phyloP scores from a whole-genome alignment of 2,329 filamentous ascomycete genomes.

The Monilinia aucupariae region DNA sequence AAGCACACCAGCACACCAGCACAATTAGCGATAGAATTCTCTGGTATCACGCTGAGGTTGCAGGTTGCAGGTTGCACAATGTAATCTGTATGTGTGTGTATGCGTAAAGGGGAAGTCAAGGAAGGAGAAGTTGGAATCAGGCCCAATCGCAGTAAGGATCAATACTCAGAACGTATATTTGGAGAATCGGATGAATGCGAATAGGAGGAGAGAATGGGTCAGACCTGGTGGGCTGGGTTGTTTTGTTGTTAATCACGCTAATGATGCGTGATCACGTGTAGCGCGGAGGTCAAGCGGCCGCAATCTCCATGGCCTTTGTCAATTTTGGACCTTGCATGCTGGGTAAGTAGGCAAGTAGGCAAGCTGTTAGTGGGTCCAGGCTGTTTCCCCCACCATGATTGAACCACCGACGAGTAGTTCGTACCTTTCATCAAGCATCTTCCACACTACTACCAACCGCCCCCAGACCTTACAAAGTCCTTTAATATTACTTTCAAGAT shows the following conservation, averaged over 20 bases:
- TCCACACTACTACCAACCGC: neutral
- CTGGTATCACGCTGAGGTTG: neutral
- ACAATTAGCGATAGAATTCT: neutral
- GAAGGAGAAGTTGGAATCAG: no score
- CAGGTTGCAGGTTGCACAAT: neutral
- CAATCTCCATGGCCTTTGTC: neutral
- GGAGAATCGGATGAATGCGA: neutral
- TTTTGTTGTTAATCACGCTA: neutral
- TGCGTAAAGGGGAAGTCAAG: no score
- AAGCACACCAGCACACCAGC: neutral
- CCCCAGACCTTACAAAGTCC: neutral
- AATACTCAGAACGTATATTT: neutral
- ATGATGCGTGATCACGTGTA: no score
- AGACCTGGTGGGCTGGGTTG: no score
- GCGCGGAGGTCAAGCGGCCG: neutral
- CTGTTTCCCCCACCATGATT: no score
- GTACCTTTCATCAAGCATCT: no score
- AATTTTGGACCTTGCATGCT: no score
- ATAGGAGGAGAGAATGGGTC: neutral
- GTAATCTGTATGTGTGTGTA: neutral
- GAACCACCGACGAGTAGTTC: no score
- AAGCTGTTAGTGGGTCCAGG: no score
- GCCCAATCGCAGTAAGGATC: neutral
- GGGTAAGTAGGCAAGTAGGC: no score
- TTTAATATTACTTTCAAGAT: constrained; percentile 33